Percentiles rank a stretch among this genome's conserved stretches.
These are phyloP conservation scores for Chalciporus piperatus DNA, from an alignment of 768 basidiomycete species.

Conservation along the genomic window DNA sequence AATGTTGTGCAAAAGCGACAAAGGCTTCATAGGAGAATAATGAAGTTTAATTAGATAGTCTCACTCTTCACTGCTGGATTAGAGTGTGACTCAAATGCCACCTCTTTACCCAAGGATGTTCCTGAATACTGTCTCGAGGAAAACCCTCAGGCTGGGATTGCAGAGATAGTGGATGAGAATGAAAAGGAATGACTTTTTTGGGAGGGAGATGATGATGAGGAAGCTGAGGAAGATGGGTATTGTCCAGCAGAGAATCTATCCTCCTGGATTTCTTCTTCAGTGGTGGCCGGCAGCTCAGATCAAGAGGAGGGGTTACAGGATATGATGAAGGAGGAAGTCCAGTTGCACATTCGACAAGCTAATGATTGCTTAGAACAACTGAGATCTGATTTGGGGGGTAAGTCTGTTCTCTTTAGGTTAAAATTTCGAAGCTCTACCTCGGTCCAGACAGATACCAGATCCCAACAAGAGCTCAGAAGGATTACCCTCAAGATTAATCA, in stretches of 20 bases:
- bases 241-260: neutral
- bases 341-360: slow-evolving; percentile 5
- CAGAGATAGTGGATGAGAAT: too few relatives aligned
- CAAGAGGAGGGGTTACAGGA: neutral
- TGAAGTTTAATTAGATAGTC: too few relatives aligned
- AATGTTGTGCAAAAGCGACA: too few relatives aligned
- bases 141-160: too few relatives aligned
- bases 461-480: neutral
- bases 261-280: slow-evolving; percentile 5
- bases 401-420: slow-evolving; percentile 3
- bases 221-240: too few relatives aligned
- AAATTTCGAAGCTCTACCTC: slow-evolving; percentile 2
- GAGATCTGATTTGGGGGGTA: neutral
- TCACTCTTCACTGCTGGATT: too few relatives aligned
- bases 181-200: too few relatives aligned
- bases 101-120: too few relatives aligned
- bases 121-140: too few relatives aligned
- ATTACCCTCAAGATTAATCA: neutral
- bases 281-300: neutral
- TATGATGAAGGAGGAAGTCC: neutral
- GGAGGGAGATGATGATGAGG: too few relatives aligned
- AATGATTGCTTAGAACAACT: slow-evolving; percentile 6
- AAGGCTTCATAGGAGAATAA: too few relatives aligned
- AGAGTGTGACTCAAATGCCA: too few relatives aligned
- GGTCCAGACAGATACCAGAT: neutral